These are phyloP conservation scores for Edaphochlamys debaryana DNA, from an alignment of 139 green algal genomes.

Conservation along the genomic window DNA sequence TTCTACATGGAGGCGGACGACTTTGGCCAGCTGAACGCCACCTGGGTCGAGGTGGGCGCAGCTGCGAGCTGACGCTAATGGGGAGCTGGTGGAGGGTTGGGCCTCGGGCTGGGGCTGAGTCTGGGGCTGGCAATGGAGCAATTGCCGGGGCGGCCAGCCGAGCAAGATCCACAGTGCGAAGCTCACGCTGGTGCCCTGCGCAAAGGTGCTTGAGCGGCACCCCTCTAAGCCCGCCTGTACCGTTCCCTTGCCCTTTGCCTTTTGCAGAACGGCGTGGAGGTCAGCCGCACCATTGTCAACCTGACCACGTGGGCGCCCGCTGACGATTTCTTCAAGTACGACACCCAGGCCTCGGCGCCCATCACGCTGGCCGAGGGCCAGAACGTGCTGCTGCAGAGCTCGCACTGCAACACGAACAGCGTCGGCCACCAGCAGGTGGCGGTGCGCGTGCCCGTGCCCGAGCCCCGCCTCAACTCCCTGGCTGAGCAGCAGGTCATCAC, in stretches of 20 bases:
- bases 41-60: slow-evolving; percentile 7
- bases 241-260: too few species aligned
- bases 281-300: neutral
- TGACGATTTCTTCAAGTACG: slow-evolving; percentile 26
- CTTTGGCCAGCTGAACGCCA: slow-evolving; percentile 33
- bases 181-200: too few species aligned
- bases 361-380: slow-evolving; percentile 36
- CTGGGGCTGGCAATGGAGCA: too few species aligned
- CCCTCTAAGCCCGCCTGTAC: too few species aligned
- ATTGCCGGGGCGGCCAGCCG: too few species aligned
- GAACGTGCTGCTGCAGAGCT: slow-evolving; percentile 34
- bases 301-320: neutral
- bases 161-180: too few species aligned
- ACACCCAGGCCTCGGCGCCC: neutral
- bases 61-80: too few species aligned
- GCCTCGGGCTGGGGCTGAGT: too few species aligned
- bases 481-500: slow-evolving; percentile 8
- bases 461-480: slow-evolving; percentile 5
- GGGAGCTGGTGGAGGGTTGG: too few species aligned
- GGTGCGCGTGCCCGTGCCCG: slow-evolving; percentile 12
- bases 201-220: too few species aligned
- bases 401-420: slow-evolving; percentile 7
- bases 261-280: slow-evolving; percentile 8
- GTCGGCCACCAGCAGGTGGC: slow-evolving; percentile 22
- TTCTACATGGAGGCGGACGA: slow-evolving; percentile 49